phyloP scores from a whole-genome alignment of 306 rosid species.

The Canavalia gladiata region DNA sequence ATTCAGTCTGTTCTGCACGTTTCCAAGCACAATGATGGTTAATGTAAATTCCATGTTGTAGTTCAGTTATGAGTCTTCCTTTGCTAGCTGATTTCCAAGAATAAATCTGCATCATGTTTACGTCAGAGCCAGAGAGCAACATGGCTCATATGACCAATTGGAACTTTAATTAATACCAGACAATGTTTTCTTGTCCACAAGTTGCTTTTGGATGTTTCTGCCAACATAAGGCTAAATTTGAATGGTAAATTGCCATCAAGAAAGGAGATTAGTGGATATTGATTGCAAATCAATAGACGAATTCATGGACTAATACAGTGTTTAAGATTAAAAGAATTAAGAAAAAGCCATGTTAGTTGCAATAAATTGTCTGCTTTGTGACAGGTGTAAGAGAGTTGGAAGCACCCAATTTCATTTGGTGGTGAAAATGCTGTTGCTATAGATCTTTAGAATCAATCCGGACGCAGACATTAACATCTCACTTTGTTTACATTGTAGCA shows the following conservation, averaged over 20 bases:
- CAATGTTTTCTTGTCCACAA: not conserved
- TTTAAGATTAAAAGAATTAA: not conserved
- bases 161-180: not conserved
- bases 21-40: slow-evolving; percentile 45
- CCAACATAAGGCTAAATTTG: not conserved
- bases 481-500: not conserved
- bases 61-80: slow-evolving; percentile 43
- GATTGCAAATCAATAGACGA: slow-evolving; percentile 13
- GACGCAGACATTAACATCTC: not conserved
- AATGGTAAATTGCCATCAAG: not conserved
- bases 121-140: not conserved
- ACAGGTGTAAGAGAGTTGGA: not conserved
- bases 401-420: not conserved
- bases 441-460: not conserved
- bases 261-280: not conserved
- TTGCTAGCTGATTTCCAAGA: slow-evolving; percentile 9
- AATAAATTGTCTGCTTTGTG: not conserved
- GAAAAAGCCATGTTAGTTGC: not conserved
- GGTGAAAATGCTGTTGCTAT: not conserved
- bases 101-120: slow-evolving; percentile 31
- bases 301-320: not conserved
- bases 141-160: not conserved
- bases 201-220: not conserved
- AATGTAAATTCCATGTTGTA: slow-evolving; percentile 12
- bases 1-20: slow-evolving; percentile 41